phyloP scores from a whole-genome alignment of 2,329 filamentous ascomycete genomes.

The Phymatotrichopsis omnivora region DNA sequence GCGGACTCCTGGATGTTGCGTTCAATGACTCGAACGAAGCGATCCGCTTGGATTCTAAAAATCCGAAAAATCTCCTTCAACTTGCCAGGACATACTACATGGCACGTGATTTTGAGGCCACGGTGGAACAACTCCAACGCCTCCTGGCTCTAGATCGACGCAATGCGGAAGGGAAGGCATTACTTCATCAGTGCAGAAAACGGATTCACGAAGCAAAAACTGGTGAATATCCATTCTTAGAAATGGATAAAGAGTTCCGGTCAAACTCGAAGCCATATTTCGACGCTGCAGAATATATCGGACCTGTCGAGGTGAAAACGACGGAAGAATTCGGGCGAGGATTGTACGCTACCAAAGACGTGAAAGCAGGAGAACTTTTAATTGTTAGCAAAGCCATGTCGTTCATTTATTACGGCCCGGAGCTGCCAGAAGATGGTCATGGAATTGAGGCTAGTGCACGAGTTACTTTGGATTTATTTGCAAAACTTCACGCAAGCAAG shows the following conservation, averaged over 20 bases:
- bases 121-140: background rate
- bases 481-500: background rate
- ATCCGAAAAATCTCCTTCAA: constrained; percentile 1
- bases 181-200: background rate
- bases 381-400: background rate
- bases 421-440: too few species aligned
- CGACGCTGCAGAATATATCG: constrained; percentile 1
- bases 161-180: background rate
- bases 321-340: background rate
- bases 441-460: too few species aligned
- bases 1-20: background rate
- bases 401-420: constrained; percentile 1
- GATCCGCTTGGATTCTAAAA: background rate
- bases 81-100: background rate
- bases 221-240: background rate
- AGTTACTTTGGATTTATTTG: background rate
- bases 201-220: background rate
- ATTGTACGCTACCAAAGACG: background rate
- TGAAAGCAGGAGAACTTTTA: background rate
- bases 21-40: background rate
- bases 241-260: background rate
- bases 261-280: background rate
- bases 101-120: background rate
- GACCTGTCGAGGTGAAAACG: background rate
- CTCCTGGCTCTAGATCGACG: background rate